Base-by-base conservation (phyloP, 139 green algal genomes). In the Auxenochlorella protothecoides region DNA sequence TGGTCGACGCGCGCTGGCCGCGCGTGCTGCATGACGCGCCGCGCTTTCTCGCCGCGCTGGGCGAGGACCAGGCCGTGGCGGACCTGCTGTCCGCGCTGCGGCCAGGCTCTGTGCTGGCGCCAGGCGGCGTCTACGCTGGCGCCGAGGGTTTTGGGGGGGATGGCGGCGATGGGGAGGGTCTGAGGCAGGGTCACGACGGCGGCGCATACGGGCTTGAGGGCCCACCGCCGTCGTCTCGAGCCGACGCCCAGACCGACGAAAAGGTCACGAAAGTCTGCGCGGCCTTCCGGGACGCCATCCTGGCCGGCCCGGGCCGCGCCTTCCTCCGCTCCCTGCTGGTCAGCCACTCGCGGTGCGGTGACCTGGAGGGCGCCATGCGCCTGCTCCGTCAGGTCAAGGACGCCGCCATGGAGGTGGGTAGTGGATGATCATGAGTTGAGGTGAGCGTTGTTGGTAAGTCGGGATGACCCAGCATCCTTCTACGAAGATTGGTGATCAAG, bases 1-100 rank as follows among this genome's bases (percentile, higher is more conserved):
- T 98, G n/a, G 89, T 93, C 12, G 94, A 97, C 80, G 92, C 87
- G 70, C 53, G 57, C 5, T 98, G 92, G 91, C 89, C 86, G 1
- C 14, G 68, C 3, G 90, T 97, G 66, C 65, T 95, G 44, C 5
- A 71, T 6, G 16, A 82, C 27, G 80, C 76, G 2, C 68, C 12
- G 4, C 59, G 73, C 12, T 91, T 93, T 75, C 84, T 96, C 52
- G 14, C 67, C 63, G 69, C 85, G 27, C 66, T 72, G 59, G 59
- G 59, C 11, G 69, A 65, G 4, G 77, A 90, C 55, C 72, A 84
- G 10, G 88, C 90, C 65, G 63, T 96, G 3, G 88, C 85, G 56
- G 90, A 95, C 78, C 78, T 97, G 66, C 76, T 97, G 59, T 81
- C 85, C 6, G 84, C 86, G 12, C 79, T 97, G 51, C 55, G 63